phyloP scores from a whole-genome alignment of 2,329 filamentous ascomycete genomes.

The Phialocephala subalpina region DNA sequence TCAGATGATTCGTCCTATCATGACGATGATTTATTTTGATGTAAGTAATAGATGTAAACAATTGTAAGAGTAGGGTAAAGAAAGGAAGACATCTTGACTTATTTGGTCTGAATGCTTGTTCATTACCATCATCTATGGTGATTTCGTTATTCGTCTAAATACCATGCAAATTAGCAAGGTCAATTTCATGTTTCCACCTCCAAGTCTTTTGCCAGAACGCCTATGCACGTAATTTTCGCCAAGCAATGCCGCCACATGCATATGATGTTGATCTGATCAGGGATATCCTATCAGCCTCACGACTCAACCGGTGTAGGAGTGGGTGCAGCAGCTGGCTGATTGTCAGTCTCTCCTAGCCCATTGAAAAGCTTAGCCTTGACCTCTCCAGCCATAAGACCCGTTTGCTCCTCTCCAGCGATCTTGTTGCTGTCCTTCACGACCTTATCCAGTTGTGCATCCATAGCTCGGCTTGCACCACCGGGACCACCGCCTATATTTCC shows the following conservation, averaged over 20 bases:
- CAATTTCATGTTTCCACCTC: neutral
- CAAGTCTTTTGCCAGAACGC: constrained; percentile 14
- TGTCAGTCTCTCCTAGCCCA: constrained; percentile 36
- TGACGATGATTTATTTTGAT: neutral
- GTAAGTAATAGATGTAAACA: neutral
- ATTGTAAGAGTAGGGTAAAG: neutral
- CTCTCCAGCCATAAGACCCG: constrained; percentile 50
- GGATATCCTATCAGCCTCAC: constrained; percentile 7
- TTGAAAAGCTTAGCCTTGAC: constrained; percentile 60
- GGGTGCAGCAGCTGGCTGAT: constrained; percentile 15
- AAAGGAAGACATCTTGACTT: constrained; percentile 1
- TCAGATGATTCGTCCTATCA: neutral
- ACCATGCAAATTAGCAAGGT: neutral
- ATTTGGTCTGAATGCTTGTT: neutral
- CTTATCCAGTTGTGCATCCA: constrained; percentile 59
- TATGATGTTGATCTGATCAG: neutral
- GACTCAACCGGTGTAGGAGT: constrained; percentile 17
- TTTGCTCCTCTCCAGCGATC: constrained; percentile 61
- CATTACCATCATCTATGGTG: constrained; percentile 9
- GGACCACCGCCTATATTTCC: constrained; percentile 21
- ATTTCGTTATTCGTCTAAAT: constrained; percentile 3
- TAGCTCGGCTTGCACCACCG: constrained; percentile 30
- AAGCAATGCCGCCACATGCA: constrained; percentile 1
- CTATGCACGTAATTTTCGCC: constrained; percentile 4
- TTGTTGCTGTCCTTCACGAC: constrained; percentile 63